phyloP scores from a whole-genome alignment of 2,329 filamentous ascomycete species.

The Sporothrix dimorphospora region DNA sequence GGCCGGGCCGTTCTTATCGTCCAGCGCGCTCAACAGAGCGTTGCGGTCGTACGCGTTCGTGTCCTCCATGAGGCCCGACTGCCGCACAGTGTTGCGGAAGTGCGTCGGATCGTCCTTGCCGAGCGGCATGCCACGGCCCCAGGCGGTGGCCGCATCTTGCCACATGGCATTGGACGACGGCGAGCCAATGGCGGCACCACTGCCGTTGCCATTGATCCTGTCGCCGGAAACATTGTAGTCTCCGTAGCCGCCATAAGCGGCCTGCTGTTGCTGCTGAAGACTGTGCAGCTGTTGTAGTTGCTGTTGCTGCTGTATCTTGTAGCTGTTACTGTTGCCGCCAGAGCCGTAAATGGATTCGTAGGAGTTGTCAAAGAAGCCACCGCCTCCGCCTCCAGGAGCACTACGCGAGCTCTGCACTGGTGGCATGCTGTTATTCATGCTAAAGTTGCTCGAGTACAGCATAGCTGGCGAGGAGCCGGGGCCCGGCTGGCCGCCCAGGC shows the following conservation, averaged over 20 bases:
- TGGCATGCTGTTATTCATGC: constrained; percentile 38
- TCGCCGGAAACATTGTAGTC: not conserved
- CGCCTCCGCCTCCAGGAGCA: constrained; percentile 30
- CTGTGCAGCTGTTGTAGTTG: constrained; percentile 14
- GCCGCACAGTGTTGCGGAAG: constrained; percentile 35
- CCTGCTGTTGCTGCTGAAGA: constrained; percentile 12
- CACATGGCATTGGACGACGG: constrained; percentile 25
- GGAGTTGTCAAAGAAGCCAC: constrained; percentile 6
- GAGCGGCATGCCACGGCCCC: constrained; percentile 32
- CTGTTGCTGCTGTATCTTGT: constrained; percentile 10
- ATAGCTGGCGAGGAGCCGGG: constrained; percentile 15
- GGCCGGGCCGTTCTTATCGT: constrained; percentile 3
- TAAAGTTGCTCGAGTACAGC: constrained; percentile 39
- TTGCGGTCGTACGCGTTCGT: constrained; percentile 35
- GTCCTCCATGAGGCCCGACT: constrained; percentile 34
- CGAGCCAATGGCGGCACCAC: not conserved
- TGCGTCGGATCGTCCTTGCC: constrained; percentile 35
- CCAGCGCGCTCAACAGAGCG: constrained; percentile 34
- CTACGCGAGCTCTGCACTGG: constrained; percentile 42
- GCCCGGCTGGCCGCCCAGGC: constrained; percentile 16
- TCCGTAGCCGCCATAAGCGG: constrained; percentile 7
- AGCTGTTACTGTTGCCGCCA: not conserved
- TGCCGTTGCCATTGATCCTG: not conserved
- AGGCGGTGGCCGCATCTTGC: constrained; percentile 35
- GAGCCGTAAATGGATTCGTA: constrained; percentile 21